Percentiles rank a stretch among this genome's conserved stretches.
Evolutionary conservation across 106 monocot species (phyloP).

Genomic region (Dioscorea dumetorum): DNA sequence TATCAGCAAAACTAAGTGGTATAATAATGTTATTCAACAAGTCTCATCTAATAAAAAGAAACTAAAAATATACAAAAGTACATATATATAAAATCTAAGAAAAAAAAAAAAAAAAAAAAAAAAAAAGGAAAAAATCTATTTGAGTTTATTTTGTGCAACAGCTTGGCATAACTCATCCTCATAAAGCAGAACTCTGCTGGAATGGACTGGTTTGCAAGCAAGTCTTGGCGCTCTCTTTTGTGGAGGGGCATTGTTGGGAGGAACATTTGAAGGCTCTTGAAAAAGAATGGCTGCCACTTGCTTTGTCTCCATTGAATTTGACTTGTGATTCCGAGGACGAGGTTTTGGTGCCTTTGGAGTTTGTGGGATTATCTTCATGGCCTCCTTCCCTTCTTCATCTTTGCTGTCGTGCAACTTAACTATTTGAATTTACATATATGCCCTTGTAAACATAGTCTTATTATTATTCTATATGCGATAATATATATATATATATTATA

Average conservation of each 20-base stretch:
- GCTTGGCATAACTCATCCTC: slow-evolving; percentile 97
- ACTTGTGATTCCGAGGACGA: slow-evolving; percentile 32
- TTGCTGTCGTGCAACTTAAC: slow-evolving; percentile 16
- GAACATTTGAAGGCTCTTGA: slow-evolving; percentile 37
- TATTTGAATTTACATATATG: too few relatives aligned
- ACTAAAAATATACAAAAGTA: too few relatives aligned
- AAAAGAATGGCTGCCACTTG: slow-evolving; percentile 82
- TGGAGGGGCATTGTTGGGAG: slow-evolving; percentile 27
- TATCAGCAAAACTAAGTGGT: too few relatives aligned
- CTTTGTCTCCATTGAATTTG: slow-evolving; percentile 45
- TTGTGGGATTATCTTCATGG: slow-evolving; percentile 24
- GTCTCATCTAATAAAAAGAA: too few relatives aligned
- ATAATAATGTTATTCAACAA: too few relatives aligned
- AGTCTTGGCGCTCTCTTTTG: slow-evolving; percentile 42
- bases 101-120: neutral
- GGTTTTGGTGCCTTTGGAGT: slow-evolving; percentile 83
- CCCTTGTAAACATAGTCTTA: too few relatives aligned
- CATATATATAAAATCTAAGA: neutral
- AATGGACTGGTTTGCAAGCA: slow-evolving; percentile 43
- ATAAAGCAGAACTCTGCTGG: slow-evolving; percentile 56
- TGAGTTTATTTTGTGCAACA: slow-evolving; percentile 83
- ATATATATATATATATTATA: too few relatives aligned
- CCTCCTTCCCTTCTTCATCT: slow-evolving; percentile 26
- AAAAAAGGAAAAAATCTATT: slow-evolving; percentile 10
- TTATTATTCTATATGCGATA: too few relatives aligned